A percentile compares a stretch with the other conserved stretches of the same genome.
phyloP scores from a whole-genome alignment of 2,329 filamentous ascomycete species.

The Xylariaceae sp. region DNA sequence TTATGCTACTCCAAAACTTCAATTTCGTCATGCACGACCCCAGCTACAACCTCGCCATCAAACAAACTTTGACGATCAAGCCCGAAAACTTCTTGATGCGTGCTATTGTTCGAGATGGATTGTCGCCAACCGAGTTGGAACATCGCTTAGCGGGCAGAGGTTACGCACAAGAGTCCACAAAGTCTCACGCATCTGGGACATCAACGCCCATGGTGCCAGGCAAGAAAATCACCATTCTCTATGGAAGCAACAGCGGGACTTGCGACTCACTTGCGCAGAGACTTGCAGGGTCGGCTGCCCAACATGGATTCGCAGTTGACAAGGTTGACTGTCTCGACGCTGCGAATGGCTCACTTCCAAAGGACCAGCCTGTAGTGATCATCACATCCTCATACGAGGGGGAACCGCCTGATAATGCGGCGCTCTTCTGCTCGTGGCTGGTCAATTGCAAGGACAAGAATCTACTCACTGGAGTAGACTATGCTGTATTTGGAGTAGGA shows the following conservation, averaged over 20 bases:
- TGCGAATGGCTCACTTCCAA: slow-evolving; percentile 59
- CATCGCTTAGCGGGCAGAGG: slow-evolving; percentile 39
- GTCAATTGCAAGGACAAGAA: slow-evolving; percentile 46
- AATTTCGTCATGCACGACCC: slow-evolving; percentile 58
- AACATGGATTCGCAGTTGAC: slow-evolving; percentile 57
- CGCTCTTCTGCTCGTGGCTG: slow-evolving; percentile 66
- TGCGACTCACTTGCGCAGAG: slow-evolving; percentile 68
- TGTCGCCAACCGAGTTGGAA: slow-evolving; percentile 47
- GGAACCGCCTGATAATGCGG: slow-evolving; percentile 69
- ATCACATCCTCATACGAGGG: slow-evolving; percentile 74
- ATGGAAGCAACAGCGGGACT: slow-evolving; percentile 73
- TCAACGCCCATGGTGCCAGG: slow-evolving; percentile 18
- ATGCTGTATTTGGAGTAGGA: slow-evolving; percentile 70
- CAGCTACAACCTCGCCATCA: slow-evolving; percentile 45
- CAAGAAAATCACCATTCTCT: slow-evolving; percentile 62
- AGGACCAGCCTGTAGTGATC: slow-evolving; percentile 60
- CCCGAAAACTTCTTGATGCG: slow-evolving; percentile 53
- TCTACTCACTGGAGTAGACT: slow-evolving; percentile 56
- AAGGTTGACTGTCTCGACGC: slow-evolving; percentile 58
- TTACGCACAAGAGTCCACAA: slow-evolving; percentile 10
- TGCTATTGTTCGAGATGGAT: slow-evolving; percentile 44
- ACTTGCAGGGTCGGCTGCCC: slow-evolving; percentile 56
- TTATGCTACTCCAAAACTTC: slow-evolving; percentile 59
- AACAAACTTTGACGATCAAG: slow-evolving; percentile 49
- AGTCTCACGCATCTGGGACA: slow-evolving; percentile 5